Base-by-base conservation (phyloP, 495 filamentous ascomycete species). In the Chlorociboria aeruginascens region DNA sequence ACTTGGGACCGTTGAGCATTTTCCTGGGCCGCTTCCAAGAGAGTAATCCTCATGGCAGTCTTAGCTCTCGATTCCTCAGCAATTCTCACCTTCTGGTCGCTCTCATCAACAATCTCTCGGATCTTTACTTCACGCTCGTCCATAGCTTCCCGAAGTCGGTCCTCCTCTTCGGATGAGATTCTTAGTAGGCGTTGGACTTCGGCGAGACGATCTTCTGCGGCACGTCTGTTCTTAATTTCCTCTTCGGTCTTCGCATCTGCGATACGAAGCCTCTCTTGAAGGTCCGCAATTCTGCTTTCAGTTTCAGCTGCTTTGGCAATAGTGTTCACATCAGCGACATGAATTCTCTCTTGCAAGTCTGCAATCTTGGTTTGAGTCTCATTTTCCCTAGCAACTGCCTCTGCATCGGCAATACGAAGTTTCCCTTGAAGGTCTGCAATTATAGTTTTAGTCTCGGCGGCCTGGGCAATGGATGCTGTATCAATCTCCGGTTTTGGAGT, bases 101-200 rank as follows among this genome's bases (percentile, higher is more conserved):
- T 51, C 39, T 58, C 46, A 31, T 58, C 50, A 14, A 57, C 40
- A 33, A 54, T 54, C 28, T 56, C 50, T 13, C 53, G 50, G 14
- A 59, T 56, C 37, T 52, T 53, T n/a, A 51, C 10, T 17, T 59
- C 56, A 12, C 48, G 14, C 29, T 86, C 80, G 20, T 82, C 79
- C 12, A 83, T 70, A 20, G 81, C 70, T 49, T 83, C 75, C 32
- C 82, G 75, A 45, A 92, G 77, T 30, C 82, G 78, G 41, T 67
- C 69, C 53, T 92, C 85, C 57, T 90, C 82, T 33, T 84, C 82
- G 7, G 72, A 68, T 35, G 72, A 69, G 51, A 82, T 73, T 50
- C 80, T 77, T 6, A 92, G 69, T 13, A 82, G 71, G 47, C 77
- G 73, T 61, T 86, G 77, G 28, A 80, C 70, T 56, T 92, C 82